These are phyloP conservation scores for Tephrocybe sp. DNA, from an alignment of 768 basidiomycete genomes.

Conservation along the genomic window DNA sequence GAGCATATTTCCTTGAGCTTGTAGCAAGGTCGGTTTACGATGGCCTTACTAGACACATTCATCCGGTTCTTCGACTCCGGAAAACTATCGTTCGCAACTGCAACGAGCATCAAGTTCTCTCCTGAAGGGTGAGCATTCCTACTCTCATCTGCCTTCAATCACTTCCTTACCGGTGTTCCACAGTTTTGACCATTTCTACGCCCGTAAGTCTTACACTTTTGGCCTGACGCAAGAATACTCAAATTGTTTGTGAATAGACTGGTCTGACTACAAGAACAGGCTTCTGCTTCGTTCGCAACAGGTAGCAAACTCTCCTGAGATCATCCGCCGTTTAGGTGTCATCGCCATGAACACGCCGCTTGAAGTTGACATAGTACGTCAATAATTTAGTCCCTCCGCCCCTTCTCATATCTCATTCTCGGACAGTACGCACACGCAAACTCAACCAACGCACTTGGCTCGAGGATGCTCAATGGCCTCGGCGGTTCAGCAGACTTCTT, in stretches of 20 bases:
- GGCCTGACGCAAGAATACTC: background rate
- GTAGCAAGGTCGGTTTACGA: background rate
- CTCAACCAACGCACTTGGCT: slow-evolving; percentile 49
- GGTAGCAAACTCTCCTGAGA: slow-evolving; percentile 50
- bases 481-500: slow-evolving; percentile 51
- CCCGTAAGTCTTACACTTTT: slow-evolving; percentile 26
- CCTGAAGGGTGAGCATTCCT: slow-evolving; percentile 35
- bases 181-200: slow-evolving; percentile 48
- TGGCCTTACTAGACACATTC: slow-evolving; percentile 37
- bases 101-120: slow-evolving; percentile 46
- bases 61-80: slow-evolving; percentile 47
- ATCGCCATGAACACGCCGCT: slow-evolving; percentile 54
- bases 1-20: background rate
- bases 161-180: background rate
- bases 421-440: slow-evolving; percentile 48
- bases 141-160: background rate
- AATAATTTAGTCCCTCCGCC: no score
- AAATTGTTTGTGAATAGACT: slow-evolving; percentile 27
- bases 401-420: no score
- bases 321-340: slow-evolving; percentile 46
- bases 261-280: slow-evolving; percentile 45
- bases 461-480: slow-evolving; percentile 49
- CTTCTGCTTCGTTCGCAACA: slow-evolving; percentile 50
- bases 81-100: slow-evolving; percentile 46
- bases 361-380: slow-evolving; percentile 44